Evolutionary conservation across 2,329 filamentous ascomycete species (phyloP).

Genomic region (Lachnellula arida): DNA sequence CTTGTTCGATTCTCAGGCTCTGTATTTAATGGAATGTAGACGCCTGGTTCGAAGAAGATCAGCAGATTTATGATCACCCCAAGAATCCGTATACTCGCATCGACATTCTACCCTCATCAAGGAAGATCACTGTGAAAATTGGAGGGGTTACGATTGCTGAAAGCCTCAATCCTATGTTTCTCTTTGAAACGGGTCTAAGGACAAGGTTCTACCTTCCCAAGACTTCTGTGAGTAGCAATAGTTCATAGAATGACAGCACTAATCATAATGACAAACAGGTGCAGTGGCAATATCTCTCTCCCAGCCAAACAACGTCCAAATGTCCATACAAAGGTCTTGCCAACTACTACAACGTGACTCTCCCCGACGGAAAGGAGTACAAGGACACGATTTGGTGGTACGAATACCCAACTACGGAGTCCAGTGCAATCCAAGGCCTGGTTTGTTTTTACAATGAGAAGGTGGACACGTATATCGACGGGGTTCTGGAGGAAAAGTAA

Average conservation of each 20-base stretch:
- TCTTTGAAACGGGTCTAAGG: slow-evolving; percentile 56
- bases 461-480: slow-evolving; percentile 55
- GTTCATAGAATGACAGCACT: neutral
- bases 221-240: slow-evolving; percentile 27
- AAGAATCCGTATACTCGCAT: slow-evolving; percentile 63
- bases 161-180: slow-evolving; percentile 41
- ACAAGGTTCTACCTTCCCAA: slow-evolving; percentile 55
- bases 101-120: slow-evolving; percentile 52
- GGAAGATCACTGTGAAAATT: slow-evolving; percentile 46
- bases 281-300: slow-evolving; percentile 34
- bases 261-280: slow-evolving; percentile 39
- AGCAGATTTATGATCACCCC: slow-evolving; percentile 54
- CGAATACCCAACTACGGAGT: slow-evolving; percentile 50
- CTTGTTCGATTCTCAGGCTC: too few relatives aligned
- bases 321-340: slow-evolving; percentile 66
- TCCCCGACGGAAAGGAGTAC: slow-evolving; percentile 37
- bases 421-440: slow-evolving; percentile 47
- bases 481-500: slow-evolving; percentile 26
- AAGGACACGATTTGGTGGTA: slow-evolving; percentile 60
- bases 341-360: slow-evolving; percentile 52
- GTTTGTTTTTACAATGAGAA: slow-evolving; percentile 65
- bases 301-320: slow-evolving; percentile 45
- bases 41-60: slow-evolving; percentile 54
- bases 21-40: slow-evolving; percentile 23
- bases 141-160: slow-evolving; percentile 44